Conservation (phyloP, 2,329 filamentous ascomycete genomes). For the Aspergillus sp. region DNA sequence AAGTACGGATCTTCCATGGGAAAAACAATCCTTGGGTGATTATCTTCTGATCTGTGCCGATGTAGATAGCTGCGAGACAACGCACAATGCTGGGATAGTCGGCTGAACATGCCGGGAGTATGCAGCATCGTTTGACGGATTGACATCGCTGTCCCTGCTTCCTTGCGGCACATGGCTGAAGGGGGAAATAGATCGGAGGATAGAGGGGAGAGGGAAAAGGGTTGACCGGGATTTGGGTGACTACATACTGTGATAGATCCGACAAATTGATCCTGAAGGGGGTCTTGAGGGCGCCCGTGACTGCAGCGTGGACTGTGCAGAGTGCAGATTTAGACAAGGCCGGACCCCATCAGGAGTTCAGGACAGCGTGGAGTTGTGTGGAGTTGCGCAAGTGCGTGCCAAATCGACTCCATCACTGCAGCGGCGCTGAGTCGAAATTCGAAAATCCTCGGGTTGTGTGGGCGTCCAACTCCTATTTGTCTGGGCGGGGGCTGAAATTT, state of each 20-base stretch:
- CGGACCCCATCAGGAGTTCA: background rate
- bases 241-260: slow-evolving; percentile 5
- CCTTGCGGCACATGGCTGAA: slow-evolving; percentile 8
- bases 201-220: background rate
- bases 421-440: slow-evolving; percentile 10
- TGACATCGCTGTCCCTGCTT: slow-evolving; percentile 11
- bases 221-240: background rate
- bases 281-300: background rate
- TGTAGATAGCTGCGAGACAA: slow-evolving; percentile 15
- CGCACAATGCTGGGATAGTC: slow-evolving; percentile 11
- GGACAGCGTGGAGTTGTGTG: background rate
- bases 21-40: background rate
- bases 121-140: slow-evolving; percentile 20
- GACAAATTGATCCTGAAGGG: slow-evolving; percentile 5
- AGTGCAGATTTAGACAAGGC: background rate
- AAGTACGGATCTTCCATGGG: too few species aligned
- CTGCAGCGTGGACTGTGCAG: background rate
- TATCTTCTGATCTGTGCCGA: background rate
- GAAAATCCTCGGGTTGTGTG: slow-evolving; percentile 7
- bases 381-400: slow-evolving; percentile 17
- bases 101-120: slow-evolving; percentile 16
- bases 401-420: slow-evolving; percentile 3
- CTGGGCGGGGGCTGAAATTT: slow-evolving; percentile 1
- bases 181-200: slow-evolving; percentile 1
- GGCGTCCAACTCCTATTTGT: slow-evolving; percentile 3